Evolutionary conservation across 345 rosid genomes (phyloP).

Genomic region (Lagerstroemia speciosa): DNA sequence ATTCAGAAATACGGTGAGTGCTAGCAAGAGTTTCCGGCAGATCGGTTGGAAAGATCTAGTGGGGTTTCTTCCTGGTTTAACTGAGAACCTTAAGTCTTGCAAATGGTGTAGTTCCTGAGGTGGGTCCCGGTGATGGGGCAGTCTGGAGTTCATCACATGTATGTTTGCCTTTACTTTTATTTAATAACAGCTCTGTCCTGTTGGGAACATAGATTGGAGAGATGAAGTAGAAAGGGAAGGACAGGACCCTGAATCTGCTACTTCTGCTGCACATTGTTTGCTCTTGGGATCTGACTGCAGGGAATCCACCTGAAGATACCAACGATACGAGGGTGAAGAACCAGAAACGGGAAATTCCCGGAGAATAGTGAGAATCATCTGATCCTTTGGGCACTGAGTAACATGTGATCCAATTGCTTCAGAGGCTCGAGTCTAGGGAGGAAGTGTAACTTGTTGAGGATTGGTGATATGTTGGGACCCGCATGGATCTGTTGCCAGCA

Average conservation of each 20-base stretch:
- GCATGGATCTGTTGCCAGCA: neutral
- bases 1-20: neutral
- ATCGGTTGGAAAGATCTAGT: neutral
- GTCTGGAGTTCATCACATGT: neutral
- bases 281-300: neutral
- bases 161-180: neutral
- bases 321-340: neutral
- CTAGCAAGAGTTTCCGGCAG: neutral
- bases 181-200: neutral
- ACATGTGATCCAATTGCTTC: neutral
- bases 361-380: neutral
- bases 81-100: neutral
- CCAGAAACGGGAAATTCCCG: neutral
- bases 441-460: neutral
- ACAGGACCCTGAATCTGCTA: slow-evolving; percentile 1
- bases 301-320: neutral
- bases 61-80: neutral
- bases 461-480: neutral
- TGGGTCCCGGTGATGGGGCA: slow-evolving; percentile 1
- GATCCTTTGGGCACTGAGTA: neutral
- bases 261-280: neutral
- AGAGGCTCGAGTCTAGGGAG: neutral
- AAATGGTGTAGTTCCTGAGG: neutral
- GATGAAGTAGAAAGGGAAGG: neutral
- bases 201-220: neutral